Evolutionary conservation across 169 alveolate species (phyloP), one percentile per base, ranked within the genome.

Genomic region (Plasmodium gaboni): DNA sequence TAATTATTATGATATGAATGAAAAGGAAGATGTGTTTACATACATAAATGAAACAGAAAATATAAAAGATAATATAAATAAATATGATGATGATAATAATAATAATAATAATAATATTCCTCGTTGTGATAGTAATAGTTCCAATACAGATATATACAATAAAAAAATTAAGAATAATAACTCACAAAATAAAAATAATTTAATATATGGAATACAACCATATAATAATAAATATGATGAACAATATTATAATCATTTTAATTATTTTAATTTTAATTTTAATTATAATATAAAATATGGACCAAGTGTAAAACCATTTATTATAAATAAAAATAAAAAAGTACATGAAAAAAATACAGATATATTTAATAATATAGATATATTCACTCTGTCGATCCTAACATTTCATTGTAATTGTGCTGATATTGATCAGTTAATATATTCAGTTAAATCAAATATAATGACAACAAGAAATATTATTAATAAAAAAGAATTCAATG

Each of bases 341-440:
- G 1, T 38, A 38, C 46, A 38, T 38, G 46, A 38, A 38, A 5
- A 38, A 38, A 38, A 38, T 38, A 48, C 61, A 3, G 19, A 19
- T 15, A 10, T 10, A 26, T 9, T 4, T 13, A 13, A 28, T 32
- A n/a, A 10, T 44, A 32, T 85, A 7, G 92, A 85, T 19, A 60
- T 53, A 12, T 60, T 70, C 6, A 48, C 92, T 9, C 42, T 85
- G 4, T 42, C 92, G 10, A 50, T 85, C 4, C 22, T 85, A 50
- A 70, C 87, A 26, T 28, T 22, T 13, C 2, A 19, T 13, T 85
- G 57, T 63, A 85, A 85, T 22, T 85, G 92, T 73, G 92, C 92
- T 1, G 92, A 85, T 63, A 85, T 85, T 12, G 92, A 85, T 19
- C 87, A 85, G 24, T 44, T 85, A 50, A 63, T 70, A 4, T 46